Conservation (phyloP, 768 basidiomycete genomes). For the Hortiboletus campestris region DNA sequence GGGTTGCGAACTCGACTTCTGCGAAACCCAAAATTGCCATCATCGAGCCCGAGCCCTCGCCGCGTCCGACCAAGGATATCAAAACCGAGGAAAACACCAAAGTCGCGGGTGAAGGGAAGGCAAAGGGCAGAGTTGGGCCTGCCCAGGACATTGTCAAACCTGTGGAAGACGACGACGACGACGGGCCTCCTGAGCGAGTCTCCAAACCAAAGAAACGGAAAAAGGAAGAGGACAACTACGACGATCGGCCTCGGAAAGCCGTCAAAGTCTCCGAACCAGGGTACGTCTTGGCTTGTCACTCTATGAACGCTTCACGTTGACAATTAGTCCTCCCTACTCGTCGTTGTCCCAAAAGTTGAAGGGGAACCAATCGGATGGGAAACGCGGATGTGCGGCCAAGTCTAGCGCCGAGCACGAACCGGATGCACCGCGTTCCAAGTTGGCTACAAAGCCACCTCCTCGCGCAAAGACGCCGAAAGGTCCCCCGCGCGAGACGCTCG, state of each 20-base stretch:
- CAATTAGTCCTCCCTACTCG: constrained; percentile 5
- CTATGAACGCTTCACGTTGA: background rate
- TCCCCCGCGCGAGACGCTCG: constrained; percentile 40
- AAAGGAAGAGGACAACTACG: constrained; percentile 19
- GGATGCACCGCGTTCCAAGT: background rate
- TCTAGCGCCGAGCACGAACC: background rate
- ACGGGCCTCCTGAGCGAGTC: background rate
- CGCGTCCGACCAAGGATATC: background rate
- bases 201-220: constrained; percentile 19
- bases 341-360: constrained; percentile 36
- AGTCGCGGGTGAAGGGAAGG: background rate
- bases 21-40: background rate
- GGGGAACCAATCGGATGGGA: constrained; percentile 27
- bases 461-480: constrained; percentile 29
- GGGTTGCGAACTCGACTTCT: background rate
- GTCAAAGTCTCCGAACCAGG: constrained; percentile 12
- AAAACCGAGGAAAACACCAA: background rate
- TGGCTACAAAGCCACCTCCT: background rate
- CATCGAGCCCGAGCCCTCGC: background rate
- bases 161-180: background rate
- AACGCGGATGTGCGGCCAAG: background rate
- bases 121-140: background rate
- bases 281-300: constrained; percentile 11
- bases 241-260: constrained; percentile 25
- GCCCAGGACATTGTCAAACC: background rate